These are phyloP conservation scores for Botrytis fabae DNA, from an alignment of 2,329 filamentous ascomycete genomes.

Conservation along the genomic window DNA sequence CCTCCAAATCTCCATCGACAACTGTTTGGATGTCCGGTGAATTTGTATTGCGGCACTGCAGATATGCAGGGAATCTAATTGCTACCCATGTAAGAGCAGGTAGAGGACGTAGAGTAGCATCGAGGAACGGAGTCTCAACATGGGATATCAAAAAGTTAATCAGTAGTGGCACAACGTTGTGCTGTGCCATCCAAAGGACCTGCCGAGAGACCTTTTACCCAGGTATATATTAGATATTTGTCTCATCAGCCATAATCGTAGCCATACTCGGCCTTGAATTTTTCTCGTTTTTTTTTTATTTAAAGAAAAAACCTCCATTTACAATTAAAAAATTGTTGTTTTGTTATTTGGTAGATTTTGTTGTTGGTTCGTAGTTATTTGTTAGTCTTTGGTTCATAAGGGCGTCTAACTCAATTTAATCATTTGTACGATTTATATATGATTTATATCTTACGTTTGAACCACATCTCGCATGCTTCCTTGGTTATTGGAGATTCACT, in stretches of 20 bases:
- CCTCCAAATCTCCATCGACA: background rate
- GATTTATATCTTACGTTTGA: background rate
- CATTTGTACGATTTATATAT: background rate
- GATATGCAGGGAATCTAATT: background rate
- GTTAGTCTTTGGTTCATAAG: too few relatives aligned
- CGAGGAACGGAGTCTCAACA: background rate
- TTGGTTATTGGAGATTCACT: background rate
- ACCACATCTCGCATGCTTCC: background rate
- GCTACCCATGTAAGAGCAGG: background rate
- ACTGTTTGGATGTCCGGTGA: background rate
- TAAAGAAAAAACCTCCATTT: background rate
- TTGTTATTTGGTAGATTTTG: background rate
- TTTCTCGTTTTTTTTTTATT: background rate
- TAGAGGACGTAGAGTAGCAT: background rate
- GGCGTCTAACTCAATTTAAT: background rate
- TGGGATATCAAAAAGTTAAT: background rate
- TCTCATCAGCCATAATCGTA: background rate
- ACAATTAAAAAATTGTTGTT: background rate
- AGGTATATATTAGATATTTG: background rate
- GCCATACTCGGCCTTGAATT: background rate
- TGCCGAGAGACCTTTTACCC: background rate
- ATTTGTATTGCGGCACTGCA: background rate
- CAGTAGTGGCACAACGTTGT: background rate
- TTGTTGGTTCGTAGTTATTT: background rate
- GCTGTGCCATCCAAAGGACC: background rate